These are phyloP conservation scores for Cryptococcus sp. DNA, from an alignment of 1,284 basidiomycete species.

Conservation along the genomic window DNA sequence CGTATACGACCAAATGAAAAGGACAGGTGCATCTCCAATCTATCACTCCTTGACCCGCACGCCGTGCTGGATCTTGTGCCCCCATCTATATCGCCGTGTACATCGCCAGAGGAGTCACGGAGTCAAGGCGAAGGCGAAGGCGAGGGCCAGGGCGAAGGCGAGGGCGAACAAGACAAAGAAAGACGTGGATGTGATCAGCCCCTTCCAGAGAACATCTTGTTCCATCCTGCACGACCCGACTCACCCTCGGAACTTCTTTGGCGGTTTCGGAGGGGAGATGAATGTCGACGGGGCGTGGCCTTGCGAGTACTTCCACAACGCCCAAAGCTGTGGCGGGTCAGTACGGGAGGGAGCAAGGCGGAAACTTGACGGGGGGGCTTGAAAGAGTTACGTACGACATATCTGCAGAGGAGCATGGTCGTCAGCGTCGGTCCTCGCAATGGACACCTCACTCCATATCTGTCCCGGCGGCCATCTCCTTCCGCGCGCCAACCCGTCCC, in stretches of 20 bases:
- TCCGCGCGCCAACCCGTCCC: too few relatives aligned
- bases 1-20: background rate
- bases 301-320: slow-evolving; percentile 40
- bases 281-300: slow-evolving; percentile 31
- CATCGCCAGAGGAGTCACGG: background rate
- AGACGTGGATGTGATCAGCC: background rate
- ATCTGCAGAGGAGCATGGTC: slow-evolving; percentile 1
- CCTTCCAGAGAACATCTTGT: background rate
- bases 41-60: slow-evolving; percentile 14
- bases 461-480: too few relatives aligned
- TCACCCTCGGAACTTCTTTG: slow-evolving; percentile 47
- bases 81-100: slow-evolving; percentile 17
- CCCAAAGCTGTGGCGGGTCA: slow-evolving; percentile 35
- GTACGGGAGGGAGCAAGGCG: too few relatives aligned
- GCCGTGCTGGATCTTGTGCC: slow-evolving; percentile 24
- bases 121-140: background rate
- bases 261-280: slow-evolving; percentile 27
- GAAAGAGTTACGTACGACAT: slow-evolving; percentile 23
- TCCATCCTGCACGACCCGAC: slow-evolving; percentile 9
- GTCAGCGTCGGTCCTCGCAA: background rate
- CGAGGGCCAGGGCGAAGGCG: background rate
- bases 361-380: too few relatives aligned
- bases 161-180: background rate
- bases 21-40: background rate
- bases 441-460: too few relatives aligned